A percentile compares a stretch with the other conserved stretches of the same genome.
Conservation (phyloP, 2,329 filamentous ascomycete species). For the Colletotrichum falcatum region DNA sequence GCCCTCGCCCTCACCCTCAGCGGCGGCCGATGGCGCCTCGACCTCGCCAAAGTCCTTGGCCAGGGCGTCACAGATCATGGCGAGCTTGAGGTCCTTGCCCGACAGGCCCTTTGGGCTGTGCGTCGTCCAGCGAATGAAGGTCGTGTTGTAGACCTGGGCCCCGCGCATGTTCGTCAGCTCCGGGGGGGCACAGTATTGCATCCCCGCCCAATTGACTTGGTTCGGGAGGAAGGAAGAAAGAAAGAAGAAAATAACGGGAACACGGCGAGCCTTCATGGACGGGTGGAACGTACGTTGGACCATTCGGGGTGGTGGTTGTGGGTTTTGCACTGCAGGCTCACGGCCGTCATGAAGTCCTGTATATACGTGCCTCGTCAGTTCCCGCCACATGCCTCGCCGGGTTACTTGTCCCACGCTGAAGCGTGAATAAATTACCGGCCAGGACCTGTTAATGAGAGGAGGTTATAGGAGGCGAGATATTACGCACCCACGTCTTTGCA, state of each 20-base stretch:
- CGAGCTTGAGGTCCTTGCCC: constrained; percentile 71
- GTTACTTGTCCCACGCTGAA: background rate
- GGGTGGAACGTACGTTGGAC: constrained; percentile 69
- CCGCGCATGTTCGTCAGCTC: background rate
- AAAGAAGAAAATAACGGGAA: background rate
- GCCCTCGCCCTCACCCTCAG: constrained; percentile 60
- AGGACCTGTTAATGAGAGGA: background rate
- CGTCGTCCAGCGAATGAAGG: constrained; percentile 79
- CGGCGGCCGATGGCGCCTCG: constrained; percentile 42
- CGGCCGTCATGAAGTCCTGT: constrained; percentile 81
- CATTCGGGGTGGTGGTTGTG: constrained; percentile 81
- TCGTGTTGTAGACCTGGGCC: constrained; percentile 74
- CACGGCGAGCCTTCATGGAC: background rate
- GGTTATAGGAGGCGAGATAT: too few relatives aligned
- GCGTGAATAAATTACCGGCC: background rate
- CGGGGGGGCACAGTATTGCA: background rate
- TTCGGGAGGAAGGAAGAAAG: background rate
- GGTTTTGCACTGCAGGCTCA: constrained; percentile 75
- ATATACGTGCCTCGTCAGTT: background rate
- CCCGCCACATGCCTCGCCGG: background rate
- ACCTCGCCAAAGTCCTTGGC: constrained; percentile 69
- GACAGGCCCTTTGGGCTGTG: constrained; percentile 76
- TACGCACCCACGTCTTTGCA: constrained; percentile 72
- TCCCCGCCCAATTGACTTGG: background rate
- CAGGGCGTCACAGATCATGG: constrained; percentile 70